Percentiles rank a stretch among this genome's conserved stretches.
These are phyloP conservation scores for Tuber indicum DNA, from an alignment of 495 filamentous ascomycete species.

Conservation along the genomic window DNA sequence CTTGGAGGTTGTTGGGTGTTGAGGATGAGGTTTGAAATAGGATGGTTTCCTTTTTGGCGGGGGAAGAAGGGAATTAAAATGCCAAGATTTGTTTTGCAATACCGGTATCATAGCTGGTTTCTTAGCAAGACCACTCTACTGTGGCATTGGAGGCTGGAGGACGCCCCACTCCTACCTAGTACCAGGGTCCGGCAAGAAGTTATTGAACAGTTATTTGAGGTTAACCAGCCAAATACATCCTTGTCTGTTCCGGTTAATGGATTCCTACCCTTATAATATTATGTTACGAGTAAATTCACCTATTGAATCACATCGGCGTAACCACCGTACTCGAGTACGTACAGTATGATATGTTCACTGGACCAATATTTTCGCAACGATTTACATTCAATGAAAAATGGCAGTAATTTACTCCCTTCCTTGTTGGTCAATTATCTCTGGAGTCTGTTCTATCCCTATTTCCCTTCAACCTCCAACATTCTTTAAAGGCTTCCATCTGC, in stretches of 20 bases:
- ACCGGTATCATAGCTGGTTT: background rate
- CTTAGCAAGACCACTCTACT: background rate
- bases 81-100: background rate
- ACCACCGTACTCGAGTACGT: too few relatives aligned
- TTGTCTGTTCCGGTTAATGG: too few relatives aligned
- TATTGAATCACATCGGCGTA: too few relatives aligned
- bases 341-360: background rate
- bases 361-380: background rate
- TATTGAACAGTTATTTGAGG: too few relatives aligned
- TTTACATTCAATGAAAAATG: background rate
- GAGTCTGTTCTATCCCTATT: constrained; percentile 71
- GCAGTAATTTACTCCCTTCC: background rate
- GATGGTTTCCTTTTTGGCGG: background rate
- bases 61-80: background rate
- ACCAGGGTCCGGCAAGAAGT: too few relatives aligned
- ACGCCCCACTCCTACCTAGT: background rate
- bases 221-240: too few relatives aligned
- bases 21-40: background rate
- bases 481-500: constrained; percentile 86
- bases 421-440: constrained; percentile 8
- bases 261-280: too few relatives aligned
- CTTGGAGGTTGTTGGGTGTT: background rate
- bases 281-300: too few relatives aligned
- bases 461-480: constrained; percentile 88
- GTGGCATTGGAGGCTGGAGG: background rate